Evolutionary conservation across 768 basidiomycete genomes (phyloP).

Genomic region (Agrocybe pediades): DNA sequence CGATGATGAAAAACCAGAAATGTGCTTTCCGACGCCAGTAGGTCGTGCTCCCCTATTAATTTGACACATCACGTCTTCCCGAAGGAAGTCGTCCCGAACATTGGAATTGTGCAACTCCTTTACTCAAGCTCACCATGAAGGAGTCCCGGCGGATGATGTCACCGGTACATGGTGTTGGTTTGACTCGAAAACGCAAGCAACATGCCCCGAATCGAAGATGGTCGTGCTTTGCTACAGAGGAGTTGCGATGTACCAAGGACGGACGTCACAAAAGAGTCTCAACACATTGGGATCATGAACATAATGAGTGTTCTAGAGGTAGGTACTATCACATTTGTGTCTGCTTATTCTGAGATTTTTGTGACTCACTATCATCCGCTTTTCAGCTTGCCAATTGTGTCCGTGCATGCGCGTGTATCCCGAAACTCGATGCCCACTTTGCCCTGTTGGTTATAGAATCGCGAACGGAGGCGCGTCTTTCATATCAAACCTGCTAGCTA

Average conservation of each 20-base stretch:
- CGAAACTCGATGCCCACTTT: slow-evolving; percentile 27
- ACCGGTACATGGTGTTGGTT: slow-evolving; percentile 34
- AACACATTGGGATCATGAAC: slow-evolving; percentile 22
- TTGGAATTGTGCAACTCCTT: slow-evolving; percentile 29
- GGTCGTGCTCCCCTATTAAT: not conserved
- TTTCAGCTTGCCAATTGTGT: slow-evolving; percentile 31
- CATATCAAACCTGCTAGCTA: not conserved
- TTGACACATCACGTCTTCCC: slow-evolving; percentile 22
- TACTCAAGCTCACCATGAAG: slow-evolving; percentile 26
- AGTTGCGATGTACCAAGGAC: slow-evolving; percentile 26
- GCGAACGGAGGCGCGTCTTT: slow-evolving; percentile 21
- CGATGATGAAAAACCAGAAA: slow-evolving; percentile 12
- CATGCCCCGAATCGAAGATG: slow-evolving; percentile 25
- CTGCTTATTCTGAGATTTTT: not conserved
- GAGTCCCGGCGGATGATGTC: slow-evolving; percentile 12
- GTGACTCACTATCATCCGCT: not conserved
- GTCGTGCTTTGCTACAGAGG: slow-evolving; percentile 25
- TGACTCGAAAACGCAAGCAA: slow-evolving; percentile 27
- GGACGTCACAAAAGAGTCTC: slow-evolving; percentile 3
- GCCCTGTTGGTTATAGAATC: slow-evolving; percentile 28
- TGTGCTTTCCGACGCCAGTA: slow-evolving; percentile 29
- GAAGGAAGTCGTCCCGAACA: slow-evolving; percentile 18
- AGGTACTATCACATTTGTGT: not conserved
- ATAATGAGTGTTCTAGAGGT: slow-evolving; percentile 23
- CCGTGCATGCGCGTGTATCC: slow-evolving; percentile 30